Conservation (phyloP, 83 land plant species). For the Diphasiastrum complanatum region DNA sequence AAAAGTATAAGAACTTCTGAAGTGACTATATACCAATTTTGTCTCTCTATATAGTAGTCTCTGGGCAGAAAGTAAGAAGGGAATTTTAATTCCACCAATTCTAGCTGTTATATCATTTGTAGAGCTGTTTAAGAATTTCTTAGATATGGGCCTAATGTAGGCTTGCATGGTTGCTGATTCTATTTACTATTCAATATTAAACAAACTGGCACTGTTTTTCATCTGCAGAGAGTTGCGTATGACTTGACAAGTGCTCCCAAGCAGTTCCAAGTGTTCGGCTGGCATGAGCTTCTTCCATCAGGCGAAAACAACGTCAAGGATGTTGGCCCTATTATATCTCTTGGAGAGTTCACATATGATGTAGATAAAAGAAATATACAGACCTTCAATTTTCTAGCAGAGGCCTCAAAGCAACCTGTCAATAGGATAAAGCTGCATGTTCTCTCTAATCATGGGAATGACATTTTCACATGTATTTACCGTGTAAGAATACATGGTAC, state of each 20-base stretch:
- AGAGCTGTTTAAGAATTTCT: too few relatives aligned
- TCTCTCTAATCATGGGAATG: constrained; percentile 30
- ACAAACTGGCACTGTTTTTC: not conserved
- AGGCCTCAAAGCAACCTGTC: not conserved
- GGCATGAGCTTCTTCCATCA: not conserved
- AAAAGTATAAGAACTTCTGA: too few relatives aligned
- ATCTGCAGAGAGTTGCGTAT: constrained; percentile 29
- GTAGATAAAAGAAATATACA: constrained; percentile 7
- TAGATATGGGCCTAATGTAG: too few relatives aligned
- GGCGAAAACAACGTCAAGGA: too few relatives aligned
- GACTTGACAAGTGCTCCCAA: constrained; percentile 34
- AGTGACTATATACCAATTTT: too few relatives aligned
- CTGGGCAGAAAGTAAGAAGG: too few relatives aligned
- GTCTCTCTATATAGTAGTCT: too few relatives aligned
- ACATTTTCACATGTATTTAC: constrained; percentile 29
- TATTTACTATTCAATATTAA: too few relatives aligned
- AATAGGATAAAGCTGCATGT: constrained; percentile 21
- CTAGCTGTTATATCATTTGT: too few relatives aligned
- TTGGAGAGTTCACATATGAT: constrained; percentile 31
- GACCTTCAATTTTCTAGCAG: constrained; percentile 14
- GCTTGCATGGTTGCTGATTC: too few relatives aligned
- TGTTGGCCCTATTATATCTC: constrained; percentile 4
- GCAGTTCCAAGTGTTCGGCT: constrained; percentile 26
- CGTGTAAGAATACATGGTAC: constrained; percentile 27
- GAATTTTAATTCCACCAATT: too few relatives aligned